Conservation (phyloP, 306 rosid species). For the Herpetospermum pedunculosum region DNA sequence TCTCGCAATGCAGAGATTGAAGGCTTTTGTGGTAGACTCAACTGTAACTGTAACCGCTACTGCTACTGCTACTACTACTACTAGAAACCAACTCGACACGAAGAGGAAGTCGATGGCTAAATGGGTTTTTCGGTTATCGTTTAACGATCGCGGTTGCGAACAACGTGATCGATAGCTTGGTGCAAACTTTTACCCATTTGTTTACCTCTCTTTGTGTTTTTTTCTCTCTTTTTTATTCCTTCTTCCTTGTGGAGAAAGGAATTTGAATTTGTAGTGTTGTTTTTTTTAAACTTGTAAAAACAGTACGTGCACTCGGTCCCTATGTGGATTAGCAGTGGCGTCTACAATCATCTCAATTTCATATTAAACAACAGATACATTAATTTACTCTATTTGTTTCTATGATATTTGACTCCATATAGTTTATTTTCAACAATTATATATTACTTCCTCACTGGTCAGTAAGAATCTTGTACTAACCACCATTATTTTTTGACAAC, state of each 20-base stretch:
- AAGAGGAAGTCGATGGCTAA: not conserved
- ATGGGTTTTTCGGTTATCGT: conserved; percentile 12
- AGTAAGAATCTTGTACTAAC: not conserved
- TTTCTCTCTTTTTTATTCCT: not conserved
- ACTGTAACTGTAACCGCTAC: not conserved
- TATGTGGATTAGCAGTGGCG: not conserved
- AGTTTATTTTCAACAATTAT: not conserved
- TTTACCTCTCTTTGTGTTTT: not conserved
- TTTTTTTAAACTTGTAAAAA: not conserved
- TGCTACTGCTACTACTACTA: not conserved
- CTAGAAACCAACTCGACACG: not conserved
- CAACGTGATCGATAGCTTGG: not conserved
- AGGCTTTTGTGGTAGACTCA: not conserved
- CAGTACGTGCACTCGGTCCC: not conserved
- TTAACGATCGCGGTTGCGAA: not conserved
- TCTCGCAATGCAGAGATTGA: not conserved
- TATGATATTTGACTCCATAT: too few species aligned
- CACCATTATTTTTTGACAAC: too few species aligned
- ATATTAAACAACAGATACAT: not conserved
- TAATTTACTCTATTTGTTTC: too few species aligned
- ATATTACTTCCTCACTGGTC: not conserved
- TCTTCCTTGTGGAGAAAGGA: not conserved
- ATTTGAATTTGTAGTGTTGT: not conserved
- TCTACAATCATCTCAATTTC: not conserved
- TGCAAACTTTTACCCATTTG: not conserved